A percentile compares a stretch with the other conserved stretches of the same genome.
These are phyloP conservation scores for Cryptococcus hybrid DNA, from an alignment of 1,284 basidiomycete species.

Conservation along the genomic window DNA sequence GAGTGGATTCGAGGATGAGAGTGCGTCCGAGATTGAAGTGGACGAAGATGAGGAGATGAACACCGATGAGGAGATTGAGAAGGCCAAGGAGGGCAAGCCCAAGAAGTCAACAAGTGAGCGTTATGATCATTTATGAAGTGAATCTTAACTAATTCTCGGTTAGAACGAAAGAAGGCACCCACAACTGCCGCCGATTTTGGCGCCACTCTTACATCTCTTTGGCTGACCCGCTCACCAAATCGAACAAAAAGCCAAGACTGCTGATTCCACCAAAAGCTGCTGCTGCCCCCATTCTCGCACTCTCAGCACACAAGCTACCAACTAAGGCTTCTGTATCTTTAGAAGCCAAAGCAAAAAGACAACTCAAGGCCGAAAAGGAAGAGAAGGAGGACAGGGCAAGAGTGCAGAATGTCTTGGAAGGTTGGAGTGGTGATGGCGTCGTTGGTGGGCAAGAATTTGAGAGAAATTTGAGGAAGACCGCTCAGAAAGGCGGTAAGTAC, in stretches of 20 bases:
- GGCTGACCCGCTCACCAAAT: slow-evolving; percentile 25
- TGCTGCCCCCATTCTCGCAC: slow-evolving; percentile 37
- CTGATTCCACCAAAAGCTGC: slow-evolving; percentile 4
- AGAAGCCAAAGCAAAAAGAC: slow-evolving; percentile 30
- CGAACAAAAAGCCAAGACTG: slow-evolving; percentile 12
- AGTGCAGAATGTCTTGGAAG: slow-evolving; percentile 45
- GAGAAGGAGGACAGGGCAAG: slow-evolving; percentile 46
- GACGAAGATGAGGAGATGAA: slow-evolving; percentile 13
- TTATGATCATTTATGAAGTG: neutral
- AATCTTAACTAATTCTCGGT: neutral
- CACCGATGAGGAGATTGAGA: slow-evolving; percentile 36
- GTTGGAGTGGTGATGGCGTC: slow-evolving; percentile 40
- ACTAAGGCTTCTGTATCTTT: slow-evolving; percentile 18
- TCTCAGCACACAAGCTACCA: slow-evolving; percentile 35
- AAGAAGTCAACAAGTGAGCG: slow-evolving; percentile 11
- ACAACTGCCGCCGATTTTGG: slow-evolving; percentile 46
- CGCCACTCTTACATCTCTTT: slow-evolving; percentile 45
- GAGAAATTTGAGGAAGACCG: slow-evolving; percentile 48
- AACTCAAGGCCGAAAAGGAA: slow-evolving; percentile 40
- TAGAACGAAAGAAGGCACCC: slow-evolving; percentile 45
- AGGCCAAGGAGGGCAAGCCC: slow-evolving; percentile 10
- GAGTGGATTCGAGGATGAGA: slow-evolving; percentile 18
- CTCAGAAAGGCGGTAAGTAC: slow-evolving; percentile 51
- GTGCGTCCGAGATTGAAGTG: slow-evolving; percentile 16
- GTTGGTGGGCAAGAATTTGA: slow-evolving; percentile 50